Evolutionary conservation across 768 basidiomycete species (phyloP).

Genomic region (Hygrophoropsis aurantiaca): DNA sequence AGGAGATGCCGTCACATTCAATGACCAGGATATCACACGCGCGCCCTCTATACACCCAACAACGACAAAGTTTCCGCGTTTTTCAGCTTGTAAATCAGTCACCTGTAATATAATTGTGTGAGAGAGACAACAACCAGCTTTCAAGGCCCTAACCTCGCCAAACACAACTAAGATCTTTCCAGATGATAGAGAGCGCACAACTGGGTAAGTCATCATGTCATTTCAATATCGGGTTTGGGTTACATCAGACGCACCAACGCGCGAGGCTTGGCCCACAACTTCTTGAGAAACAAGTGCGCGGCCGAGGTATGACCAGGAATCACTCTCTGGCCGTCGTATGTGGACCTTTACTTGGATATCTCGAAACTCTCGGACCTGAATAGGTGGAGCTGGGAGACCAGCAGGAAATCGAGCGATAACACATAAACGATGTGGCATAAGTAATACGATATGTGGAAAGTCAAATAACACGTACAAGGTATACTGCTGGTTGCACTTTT

Average conservation of each 20-base stretch:
- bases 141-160: constrained; percentile 55
- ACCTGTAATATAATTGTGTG: constrained; percentile 33
- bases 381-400: constrained; percentile 1
- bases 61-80: constrained; percentile 85
- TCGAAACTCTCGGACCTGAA: constrained; percentile 55
- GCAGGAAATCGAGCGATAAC: not conserved
- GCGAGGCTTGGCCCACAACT: constrained; percentile 70
- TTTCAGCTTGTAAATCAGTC: constrained; percentile 79
- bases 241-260: constrained; percentile 60
- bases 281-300: constrained; percentile 78
- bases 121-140: not conserved
- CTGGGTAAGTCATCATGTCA: constrained; percentile 10
- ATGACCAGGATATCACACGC: constrained; percentile 80
- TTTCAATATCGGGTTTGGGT: not conserved
- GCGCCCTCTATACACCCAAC: constrained; percentile 74
- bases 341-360: constrained; percentile 86
- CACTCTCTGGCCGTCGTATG: constrained; percentile 73
- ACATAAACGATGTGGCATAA: not conserved
- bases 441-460: constrained; percentile 1
- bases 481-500: constrained; percentile 13
- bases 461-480: constrained; percentile 16
- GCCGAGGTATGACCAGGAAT: constrained; percentile 81
- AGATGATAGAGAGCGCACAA: constrained; percentile 51
- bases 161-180: constrained; percentile 72
- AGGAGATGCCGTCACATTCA: constrained; percentile 55